A percentile compares a stretch with the other conserved stretches of the same genome.
phyloP scores from a whole-genome alignment of 108 stramenopile genomes.

The Cyclotella sp. region DNA sequence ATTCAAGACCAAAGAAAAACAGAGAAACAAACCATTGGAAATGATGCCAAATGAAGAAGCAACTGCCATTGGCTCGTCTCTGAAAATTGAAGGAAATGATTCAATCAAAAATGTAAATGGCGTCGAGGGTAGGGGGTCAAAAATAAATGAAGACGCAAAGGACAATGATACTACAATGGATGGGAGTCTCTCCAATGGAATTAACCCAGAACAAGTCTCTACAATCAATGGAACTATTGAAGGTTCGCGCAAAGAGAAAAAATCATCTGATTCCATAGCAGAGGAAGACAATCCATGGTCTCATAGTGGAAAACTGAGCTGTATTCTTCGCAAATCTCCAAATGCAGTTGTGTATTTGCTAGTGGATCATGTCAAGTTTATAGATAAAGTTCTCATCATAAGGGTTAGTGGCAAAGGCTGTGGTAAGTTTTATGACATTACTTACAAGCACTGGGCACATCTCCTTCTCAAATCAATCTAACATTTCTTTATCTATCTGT shows the following conservation, averaged over 20 bases:
- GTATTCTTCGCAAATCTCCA: conserved; percentile 44
- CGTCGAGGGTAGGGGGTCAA: too few species aligned
- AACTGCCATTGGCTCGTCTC: too few species aligned
- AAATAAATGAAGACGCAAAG: too few species aligned
- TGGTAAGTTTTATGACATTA: conserved; percentile 39
- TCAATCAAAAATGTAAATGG: too few species aligned
- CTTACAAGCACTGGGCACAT: neutral
- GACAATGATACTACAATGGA: neutral
- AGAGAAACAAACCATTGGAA: neutral
- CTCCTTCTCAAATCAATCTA: neutral
- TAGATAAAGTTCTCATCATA: conserved; percentile 69
- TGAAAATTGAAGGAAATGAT: too few species aligned
- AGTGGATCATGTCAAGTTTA: conserved; percentile 62
- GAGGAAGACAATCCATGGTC: conserved; percentile 69
- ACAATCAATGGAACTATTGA: neutral
- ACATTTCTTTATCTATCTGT: neutral
- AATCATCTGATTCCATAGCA: neutral
- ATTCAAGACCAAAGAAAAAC: neutral
- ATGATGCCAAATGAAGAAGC: too few species aligned
- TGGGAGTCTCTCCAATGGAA: too few species aligned
- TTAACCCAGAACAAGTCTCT: neutral
- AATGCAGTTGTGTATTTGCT: conserved; percentile 62
- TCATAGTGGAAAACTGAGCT: conserved; percentile 59
- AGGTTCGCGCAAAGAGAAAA: conserved; percentile 2
- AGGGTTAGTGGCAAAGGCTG: conserved; percentile 78